phyloP scores from a whole-genome alignment of 108 stramenopile genomes.

The Ochromonas danica region DNA sequence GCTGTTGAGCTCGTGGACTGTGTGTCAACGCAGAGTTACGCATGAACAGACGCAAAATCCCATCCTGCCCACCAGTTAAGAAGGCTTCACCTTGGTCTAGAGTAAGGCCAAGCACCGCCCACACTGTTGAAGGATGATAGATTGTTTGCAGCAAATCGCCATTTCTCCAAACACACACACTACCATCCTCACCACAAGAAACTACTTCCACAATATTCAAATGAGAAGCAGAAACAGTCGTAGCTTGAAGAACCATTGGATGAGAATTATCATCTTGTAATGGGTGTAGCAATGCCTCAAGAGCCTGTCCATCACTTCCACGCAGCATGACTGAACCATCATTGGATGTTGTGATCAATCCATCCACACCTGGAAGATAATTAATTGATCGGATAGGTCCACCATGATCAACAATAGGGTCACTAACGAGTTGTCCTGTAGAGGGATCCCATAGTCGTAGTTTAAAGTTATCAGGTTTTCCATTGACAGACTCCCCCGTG shows the following conservation, averaged over 20 bases:
- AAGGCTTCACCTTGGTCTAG: not conserved
- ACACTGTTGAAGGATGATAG: constrained; percentile 5
- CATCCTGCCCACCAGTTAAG: constrained; percentile 24
- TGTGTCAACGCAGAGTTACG: not conserved
- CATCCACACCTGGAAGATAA: constrained; percentile 2
- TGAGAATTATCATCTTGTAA: constrained; percentile 5
- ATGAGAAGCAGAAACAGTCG: not conserved
- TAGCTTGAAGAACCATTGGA: constrained; percentile 5
- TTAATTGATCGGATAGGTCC: constrained; percentile 24
- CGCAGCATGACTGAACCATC: constrained; percentile 30
- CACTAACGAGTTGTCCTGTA: not conserved
- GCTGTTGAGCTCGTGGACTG: not conserved
- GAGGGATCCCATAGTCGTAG: constrained; percentile 8
- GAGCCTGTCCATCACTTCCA: not conserved
- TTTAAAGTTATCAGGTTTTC: constrained; percentile 29
- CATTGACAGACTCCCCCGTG: constrained; percentile 23
- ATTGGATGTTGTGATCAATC: constrained; percentile 30
- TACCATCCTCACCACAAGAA: constrained; percentile 27
- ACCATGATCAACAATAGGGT: constrained; percentile 18
- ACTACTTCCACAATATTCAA: not conserved
- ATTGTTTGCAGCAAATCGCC: constrained; percentile 27
- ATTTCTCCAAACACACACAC: not conserved
- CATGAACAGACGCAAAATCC: not conserved
- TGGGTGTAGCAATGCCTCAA: not conserved
- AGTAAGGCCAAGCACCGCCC: not conserved